Percentiles rank a stretch among this genome's conserved stretches.
These are phyloP conservation scores for Beauveria asiatica DNA, from an alignment of 2,329 filamentous ascomycete genomes.

Conservation along the genomic window DNA sequence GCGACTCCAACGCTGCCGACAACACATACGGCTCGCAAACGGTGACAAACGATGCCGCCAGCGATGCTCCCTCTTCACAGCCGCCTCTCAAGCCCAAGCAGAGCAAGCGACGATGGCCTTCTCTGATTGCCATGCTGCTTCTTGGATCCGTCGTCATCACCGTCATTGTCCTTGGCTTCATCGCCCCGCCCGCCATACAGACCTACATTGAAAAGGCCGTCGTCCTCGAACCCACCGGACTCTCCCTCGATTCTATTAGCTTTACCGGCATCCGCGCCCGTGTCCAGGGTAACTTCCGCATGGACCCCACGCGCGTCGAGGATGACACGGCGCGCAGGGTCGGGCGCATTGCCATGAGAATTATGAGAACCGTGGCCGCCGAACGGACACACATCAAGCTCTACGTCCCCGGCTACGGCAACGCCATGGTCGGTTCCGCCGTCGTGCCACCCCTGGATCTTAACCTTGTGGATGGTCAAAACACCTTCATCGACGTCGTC, in stretches of 20 bases:
- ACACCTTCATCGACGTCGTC: conserved; percentile 70
- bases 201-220: conserved; percentile 79
- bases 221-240: conserved; percentile 70
- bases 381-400: conserved; percentile 65
- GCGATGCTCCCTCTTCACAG: neutral
- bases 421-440: conserved; percentile 69
- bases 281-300: conserved; percentile 70
- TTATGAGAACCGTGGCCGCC: conserved; percentile 68
- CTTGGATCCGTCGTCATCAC: conserved; percentile 54
- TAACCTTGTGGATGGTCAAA: conserved; percentile 67
- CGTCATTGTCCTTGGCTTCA: conserved; percentile 72
- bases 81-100: conserved; percentile 7
- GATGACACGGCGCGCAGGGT: conserved; percentile 64
- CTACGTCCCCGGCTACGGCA: conserved; percentile 73
- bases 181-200: conserved; percentile 71
- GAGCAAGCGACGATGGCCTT: conserved; percentile 56
- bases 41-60: neutral
- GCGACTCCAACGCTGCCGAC: neutral
- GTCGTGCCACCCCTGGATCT: conserved; percentile 67
- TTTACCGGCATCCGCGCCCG: conserved; percentile 67
- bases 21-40: conserved; percentile 5
- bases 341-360: conserved; percentile 70
- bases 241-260: conserved; percentile 83
- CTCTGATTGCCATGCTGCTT: conserved; percentile 60
- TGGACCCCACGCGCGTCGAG: conserved; percentile 69